phyloP scores from a whole-genome alignment of 2,329 filamentous ascomycete genomes.

The Aspergillus sp. region DNA sequence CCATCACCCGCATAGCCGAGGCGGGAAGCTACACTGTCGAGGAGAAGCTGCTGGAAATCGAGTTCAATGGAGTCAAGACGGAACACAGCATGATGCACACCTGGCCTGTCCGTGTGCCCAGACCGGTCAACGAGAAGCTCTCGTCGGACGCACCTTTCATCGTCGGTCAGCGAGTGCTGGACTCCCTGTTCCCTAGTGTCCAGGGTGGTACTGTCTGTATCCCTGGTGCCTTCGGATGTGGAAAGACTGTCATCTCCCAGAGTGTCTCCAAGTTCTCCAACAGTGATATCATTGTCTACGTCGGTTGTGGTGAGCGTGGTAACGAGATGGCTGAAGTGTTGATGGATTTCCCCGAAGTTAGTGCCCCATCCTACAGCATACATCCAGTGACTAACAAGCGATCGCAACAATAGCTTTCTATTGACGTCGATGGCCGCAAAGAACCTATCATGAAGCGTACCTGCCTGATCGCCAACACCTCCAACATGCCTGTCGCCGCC shows the following conservation, averaged over 20 bases:
- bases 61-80: constrained; percentile 95
- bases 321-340: constrained; percentile 99
- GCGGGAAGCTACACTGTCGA: constrained; percentile 93
- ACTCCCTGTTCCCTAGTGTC: constrained; percentile 93
- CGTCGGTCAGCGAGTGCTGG: constrained; percentile 93
- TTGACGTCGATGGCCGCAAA: constrained; percentile 88
- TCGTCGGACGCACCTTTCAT: constrained; percentile 88
- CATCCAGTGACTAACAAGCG: constrained; percentile 14
- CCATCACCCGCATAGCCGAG: constrained; percentile 84
- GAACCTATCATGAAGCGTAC: constrained; percentile 99
- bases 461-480: constrained; percentile 96
- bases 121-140: constrained; percentile 88
- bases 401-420: constrained; percentile 64
- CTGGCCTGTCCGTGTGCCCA: constrained; percentile 95
- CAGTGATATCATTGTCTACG: constrained; percentile 98
- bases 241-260: constrained; percentile 99
- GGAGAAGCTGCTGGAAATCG: constrained; percentile 90
- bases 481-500: constrained; percentile 98
- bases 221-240: constrained; percentile 95
- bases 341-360: constrained; percentile 94
- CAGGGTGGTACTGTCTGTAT: constrained; percentile 98
- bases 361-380: constrained; percentile 10
- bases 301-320: constrained; percentile 88
- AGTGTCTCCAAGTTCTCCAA: constrained; percentile 99
- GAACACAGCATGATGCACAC: constrained; percentile 98